These are phyloP conservation scores for Boletus tomentosulus DNA, from an alignment of 768 basidiomycete species.

Conservation along the genomic window DNA sequence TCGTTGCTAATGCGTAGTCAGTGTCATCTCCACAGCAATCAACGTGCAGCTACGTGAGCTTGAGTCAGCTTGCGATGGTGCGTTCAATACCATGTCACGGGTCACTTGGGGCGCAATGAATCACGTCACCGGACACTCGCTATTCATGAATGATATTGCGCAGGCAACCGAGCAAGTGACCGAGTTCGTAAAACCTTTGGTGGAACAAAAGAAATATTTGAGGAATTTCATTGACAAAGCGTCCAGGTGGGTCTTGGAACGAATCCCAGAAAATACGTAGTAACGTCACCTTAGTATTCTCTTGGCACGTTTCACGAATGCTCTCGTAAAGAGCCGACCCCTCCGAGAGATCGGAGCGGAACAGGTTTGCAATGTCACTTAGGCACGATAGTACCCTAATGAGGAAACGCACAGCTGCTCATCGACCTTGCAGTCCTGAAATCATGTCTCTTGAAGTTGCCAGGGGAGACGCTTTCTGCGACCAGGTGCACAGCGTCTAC, in stretches of 20 bases:
- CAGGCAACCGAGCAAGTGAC: constrained; percentile 71
- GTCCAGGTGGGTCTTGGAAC: constrained; percentile 56
- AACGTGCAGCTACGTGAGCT: constrained; percentile 77
- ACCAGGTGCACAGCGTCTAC: constrained; percentile 42
- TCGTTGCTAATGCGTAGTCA: constrained; percentile 27
- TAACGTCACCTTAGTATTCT: constrained; percentile 53
- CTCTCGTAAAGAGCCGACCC: constrained; percentile 86
- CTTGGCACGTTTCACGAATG: constrained; percentile 82
- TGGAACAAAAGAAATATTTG: constrained; percentile 94
- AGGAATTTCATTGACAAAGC: constrained; percentile 93
- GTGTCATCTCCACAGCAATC: constrained; percentile 83
- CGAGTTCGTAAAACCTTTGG: constrained; percentile 69
- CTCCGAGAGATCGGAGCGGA: constrained; percentile 92
- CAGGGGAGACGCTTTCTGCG: constrained; percentile 61
- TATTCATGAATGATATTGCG: constrained; percentile 75
- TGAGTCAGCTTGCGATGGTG: constrained; percentile 76
- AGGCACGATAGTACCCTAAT: not conserved
- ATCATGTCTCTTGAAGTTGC: constrained; percentile 75
- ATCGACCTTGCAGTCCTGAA: constrained; percentile 90
- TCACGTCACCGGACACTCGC: constrained; percentile 84
- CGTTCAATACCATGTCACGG: constrained; percentile 71
- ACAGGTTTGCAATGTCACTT: constrained; percentile 50
- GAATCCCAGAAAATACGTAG: not conserved
- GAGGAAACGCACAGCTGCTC: constrained; percentile 51
- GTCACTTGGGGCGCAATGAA: constrained; percentile 75